phyloP scores from a whole-genome alignment of 257 asterid genomes.

The Solanum etuberosum region DNA sequence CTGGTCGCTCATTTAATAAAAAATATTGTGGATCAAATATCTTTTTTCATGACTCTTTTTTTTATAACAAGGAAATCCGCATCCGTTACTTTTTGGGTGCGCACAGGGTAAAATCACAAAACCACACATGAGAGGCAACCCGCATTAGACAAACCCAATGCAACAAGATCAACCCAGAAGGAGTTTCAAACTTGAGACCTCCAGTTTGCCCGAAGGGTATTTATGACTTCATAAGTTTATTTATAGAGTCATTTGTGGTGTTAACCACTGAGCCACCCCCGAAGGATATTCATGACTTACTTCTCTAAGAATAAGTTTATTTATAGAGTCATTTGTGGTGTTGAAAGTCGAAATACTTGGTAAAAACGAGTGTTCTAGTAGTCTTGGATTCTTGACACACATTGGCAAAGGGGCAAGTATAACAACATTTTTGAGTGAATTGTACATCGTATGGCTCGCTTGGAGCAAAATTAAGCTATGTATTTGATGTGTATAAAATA shows the following conservation, averaged over 20 bases:
- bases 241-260: no score
- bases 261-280: background rate
- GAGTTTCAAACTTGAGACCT: background rate
- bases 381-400: no score
- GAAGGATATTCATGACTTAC: background rate
- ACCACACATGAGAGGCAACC: no score
- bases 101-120: no score
- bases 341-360: background rate
- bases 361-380: no score
- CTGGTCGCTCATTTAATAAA: background rate
- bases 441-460: background rate
- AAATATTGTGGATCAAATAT: background rate
- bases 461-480: background rate
- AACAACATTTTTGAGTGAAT: background rate
- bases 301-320: background rate
- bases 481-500: background rate
- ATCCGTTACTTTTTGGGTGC: no score
- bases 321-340: no score
- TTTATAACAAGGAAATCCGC: no score
- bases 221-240: background rate
- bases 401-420: background rate
- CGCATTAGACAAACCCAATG: no score
- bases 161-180: background rate
- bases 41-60: background rate
- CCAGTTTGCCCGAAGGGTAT: background rate